These are phyloP conservation scores for Baorangia bicolor DNA, from an alignment of 768 basidiomycete genomes.

Conservation along the genomic window DNA sequence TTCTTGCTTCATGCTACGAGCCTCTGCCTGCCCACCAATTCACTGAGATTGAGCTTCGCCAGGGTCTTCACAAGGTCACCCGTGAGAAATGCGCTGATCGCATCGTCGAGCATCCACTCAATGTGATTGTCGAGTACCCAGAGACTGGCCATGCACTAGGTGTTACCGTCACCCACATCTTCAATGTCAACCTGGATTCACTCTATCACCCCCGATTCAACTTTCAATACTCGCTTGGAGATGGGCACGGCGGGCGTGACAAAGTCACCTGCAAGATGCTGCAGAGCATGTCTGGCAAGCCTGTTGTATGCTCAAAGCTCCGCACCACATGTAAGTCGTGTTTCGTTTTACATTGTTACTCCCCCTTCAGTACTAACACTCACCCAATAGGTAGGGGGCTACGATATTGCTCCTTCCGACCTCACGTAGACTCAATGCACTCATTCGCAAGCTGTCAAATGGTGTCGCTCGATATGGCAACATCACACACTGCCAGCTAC, in stretches of 20 bases:
- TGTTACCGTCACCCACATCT: background rate
- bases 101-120: background rate
- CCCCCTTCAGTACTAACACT: no score
- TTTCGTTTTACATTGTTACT: no score
- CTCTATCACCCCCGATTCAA: background rate
- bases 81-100: background rate
- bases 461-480: background rate
- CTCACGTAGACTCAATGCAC: fast-evolving
- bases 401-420: background rate
- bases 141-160: slow-evolving; percentile 1
- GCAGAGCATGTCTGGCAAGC: background rate
- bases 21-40: background rate
- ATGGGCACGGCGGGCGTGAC: background rate
- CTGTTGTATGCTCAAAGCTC: background rate
- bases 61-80: background rate
- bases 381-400: background rate
- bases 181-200: background rate
- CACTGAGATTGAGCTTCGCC: background rate
- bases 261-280: background rate
- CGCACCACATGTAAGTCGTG: background rate
- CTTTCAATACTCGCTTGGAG: slow-evolving; percentile 5
- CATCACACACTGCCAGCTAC: background rate
- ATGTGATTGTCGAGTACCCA: background rate
- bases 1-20: background rate
- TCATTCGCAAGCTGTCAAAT: background rate